These are phyloP conservation scores for Penicillium samsonianum DNA, from an alignment of 495 filamentous ascomycete genomes.

Conservation along the genomic window DNA sequence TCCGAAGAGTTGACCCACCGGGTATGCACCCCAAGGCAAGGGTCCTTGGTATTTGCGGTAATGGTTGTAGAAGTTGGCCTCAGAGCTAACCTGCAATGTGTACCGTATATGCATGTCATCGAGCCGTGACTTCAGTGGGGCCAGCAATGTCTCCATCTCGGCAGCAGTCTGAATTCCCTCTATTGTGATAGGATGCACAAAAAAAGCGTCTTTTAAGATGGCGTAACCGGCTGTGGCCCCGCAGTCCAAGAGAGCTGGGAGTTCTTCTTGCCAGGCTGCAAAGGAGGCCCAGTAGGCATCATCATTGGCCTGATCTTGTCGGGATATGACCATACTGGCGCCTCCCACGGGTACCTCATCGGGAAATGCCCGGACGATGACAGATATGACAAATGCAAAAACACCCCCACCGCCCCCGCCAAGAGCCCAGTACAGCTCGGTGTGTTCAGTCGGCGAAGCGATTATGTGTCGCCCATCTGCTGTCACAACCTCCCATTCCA, in stretches of 20 bases:
- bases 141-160: slow-evolving; percentile 4
- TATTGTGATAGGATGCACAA: slow-evolving; percentile 4
- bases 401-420: not conserved
- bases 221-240: slow-evolving; percentile 3
- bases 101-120: slow-evolving; percentile 1
- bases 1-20: slow-evolving; percentile 1
- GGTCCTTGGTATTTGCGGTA: slow-evolving; percentile 3
- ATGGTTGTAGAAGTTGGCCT: slow-evolving; percentile 1
- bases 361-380: slow-evolving; percentile 3
- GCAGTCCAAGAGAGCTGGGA: slow-evolving; percentile 3
- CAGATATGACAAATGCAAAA: slow-evolving; percentile 4
- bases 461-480: not conserved
- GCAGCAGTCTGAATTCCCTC: slow-evolving; percentile 5
- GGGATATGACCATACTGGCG: slow-evolving; percentile 4
- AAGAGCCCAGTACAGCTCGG: slow-evolving; percentile 1
- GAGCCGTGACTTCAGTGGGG: not conserved
- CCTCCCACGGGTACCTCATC: slow-evolving; percentile 1
- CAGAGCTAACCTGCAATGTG: slow-evolving; percentile 1
- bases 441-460: not conserved
- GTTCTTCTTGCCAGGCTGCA: slow-evolving; percentile 3
- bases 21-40: slow-evolving; percentile 3
- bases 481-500: slow-evolving; percentile 1
- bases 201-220: slow-evolving; percentile 4
- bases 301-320: slow-evolving; percentile 5
- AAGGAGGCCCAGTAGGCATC: slow-evolving; percentile 3